A percentile compares a stretch with the other conserved stretches of the same genome.
phyloP scores from a whole-genome alignment of 2,329 filamentous ascomycete species.

The Trichoderma hamatum region DNA sequence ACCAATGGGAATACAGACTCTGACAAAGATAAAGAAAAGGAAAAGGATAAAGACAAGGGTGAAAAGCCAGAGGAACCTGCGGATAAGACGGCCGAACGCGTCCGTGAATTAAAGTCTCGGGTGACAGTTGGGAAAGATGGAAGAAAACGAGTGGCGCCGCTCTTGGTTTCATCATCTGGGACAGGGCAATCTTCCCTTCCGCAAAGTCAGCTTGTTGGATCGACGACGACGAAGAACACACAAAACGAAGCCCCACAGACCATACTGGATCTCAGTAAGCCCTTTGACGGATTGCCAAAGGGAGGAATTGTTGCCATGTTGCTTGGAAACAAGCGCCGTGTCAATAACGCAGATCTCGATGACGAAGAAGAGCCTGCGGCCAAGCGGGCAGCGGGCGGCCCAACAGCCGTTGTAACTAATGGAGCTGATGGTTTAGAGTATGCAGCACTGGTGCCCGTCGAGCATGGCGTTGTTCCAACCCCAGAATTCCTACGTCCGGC shows the following conservation, averaged over 20 bases:
- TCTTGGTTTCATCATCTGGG: constrained; percentile 88
- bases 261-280: constrained; percentile 87
- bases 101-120: constrained; percentile 75
- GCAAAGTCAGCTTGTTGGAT: constrained; percentile 82
- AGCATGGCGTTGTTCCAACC: constrained; percentile 65
- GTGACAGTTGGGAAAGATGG: constrained; percentile 96
- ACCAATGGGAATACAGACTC: constrained; percentile 46
- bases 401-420: constrained; percentile 74
- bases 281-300: constrained; percentile 88
- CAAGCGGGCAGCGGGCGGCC: constrained; percentile 65
- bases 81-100: constrained; percentile 57
- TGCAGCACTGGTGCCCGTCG: constrained; percentile 63
- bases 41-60: constrained; percentile 25
- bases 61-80: constrained; percentile 49
- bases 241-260: constrained; percentile 77
- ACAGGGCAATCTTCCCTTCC: constrained; percentile 86
- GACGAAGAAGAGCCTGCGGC: constrained; percentile 65
- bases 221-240: constrained; percentile 63
- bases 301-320: constrained; percentile 85
- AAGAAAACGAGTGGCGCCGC: constrained; percentile 90
- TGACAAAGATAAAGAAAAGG: constrained; percentile 36
- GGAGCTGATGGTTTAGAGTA: constrained; percentile 77
- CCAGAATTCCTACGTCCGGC: constrained; percentile 88
- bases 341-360: constrained; percentile 71
- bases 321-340: constrained; percentile 90